Evolutionary conservation across 768 basidiomycete species (phyloP).

Genomic region (Pulveroboletus sp.): DNA sequence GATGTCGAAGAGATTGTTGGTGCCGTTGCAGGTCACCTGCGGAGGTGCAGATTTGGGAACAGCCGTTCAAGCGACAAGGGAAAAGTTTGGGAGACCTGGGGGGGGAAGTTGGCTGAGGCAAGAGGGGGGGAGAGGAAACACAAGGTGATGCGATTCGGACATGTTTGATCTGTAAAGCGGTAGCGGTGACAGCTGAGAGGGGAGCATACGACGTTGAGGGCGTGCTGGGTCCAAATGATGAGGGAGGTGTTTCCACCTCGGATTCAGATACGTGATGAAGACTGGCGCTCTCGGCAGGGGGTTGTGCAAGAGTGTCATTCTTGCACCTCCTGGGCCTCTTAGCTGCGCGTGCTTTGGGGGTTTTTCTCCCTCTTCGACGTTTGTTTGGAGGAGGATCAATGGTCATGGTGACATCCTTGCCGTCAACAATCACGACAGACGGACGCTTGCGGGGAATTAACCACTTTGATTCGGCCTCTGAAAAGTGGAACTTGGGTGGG

Average conservation of each 20-base stretch:
- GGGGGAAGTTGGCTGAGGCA: not conserved
- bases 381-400: constrained; percentile 2
- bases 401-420: not conserved
- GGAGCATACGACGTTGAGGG: constrained; percentile 1
- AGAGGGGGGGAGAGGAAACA: constrained; percentile 2
- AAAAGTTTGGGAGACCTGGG: constrained; percentile 17
- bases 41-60: constrained; percentile 28
- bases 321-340: constrained; percentile 15
- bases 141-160: constrained; percentile 16
- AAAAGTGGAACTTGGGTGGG: not conserved
- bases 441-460: constrained; percentile 20
- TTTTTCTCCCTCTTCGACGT: constrained; percentile 15
- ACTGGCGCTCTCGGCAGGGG: not conserved
- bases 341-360: not conserved
- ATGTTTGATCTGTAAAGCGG: constrained; percentile 11
- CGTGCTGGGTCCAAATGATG: not conserved
- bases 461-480: constrained; percentile 14
- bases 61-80: constrained; percentile 23
- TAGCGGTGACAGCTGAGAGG: constrained; percentile 1
- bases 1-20: constrained; percentile 29
- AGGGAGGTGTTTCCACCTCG: not conserved
- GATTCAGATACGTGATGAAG: not conserved
- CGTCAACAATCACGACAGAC: constrained; percentile 13
- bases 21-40: constrained; percentile 28
- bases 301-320: constrained; percentile 10